Base-by-base conservation (phyloP, 768 basidiomycete genomes). In the Scleroderma citrinum region DNA sequence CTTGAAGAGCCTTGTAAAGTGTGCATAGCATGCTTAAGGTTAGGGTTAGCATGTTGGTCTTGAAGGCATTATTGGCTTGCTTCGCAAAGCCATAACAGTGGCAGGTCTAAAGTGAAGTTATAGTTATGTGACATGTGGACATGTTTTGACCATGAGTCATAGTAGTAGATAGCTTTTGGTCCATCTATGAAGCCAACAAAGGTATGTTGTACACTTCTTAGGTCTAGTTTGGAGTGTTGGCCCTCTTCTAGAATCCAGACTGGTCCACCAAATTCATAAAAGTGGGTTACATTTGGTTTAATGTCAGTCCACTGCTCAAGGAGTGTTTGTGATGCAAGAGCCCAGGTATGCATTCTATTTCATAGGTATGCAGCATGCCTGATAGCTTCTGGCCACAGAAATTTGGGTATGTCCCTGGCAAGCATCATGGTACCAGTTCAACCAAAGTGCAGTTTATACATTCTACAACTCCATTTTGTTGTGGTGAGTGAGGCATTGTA, bases 391-490 rank as follows among this genome's bases (percentile, higher is more conserved):
- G 36, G 36, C 36, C 36, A 37, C n/a, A 37, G n/a, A 6, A 17
- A 37, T 13, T 7, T 6, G 6, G 36, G 36, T 6, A 37, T 16
- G 6, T 8, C 6, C 10, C n/a, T 8, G 7, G 36, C 36, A 37
- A 37, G 7, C 36, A 37, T 37, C 36, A 37, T 37, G 6, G n/a
- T 16, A 3, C 58, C 11, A 68, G 39, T 43, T 69, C 63, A 1
- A 65, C 21, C 4, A 69, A 35, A 1, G 65, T 70, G 6, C 57
- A 52, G 40, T 72, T 70, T 13, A 66, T 59, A 5, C 63, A 47
- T 43, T 76, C 71, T 0, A 70, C 61, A 45, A 59, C 53, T 17
- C 58, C 67, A 53, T 71, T 71, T 26, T 70, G 66, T 0, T 63
- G 53, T 5, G n/a, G n/a, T n/a, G n/a, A n/a, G n/a, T n/a, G n/a